Conservation (phyloP, 768 basidiomycete species). For the Suillus brevipes region DNA sequence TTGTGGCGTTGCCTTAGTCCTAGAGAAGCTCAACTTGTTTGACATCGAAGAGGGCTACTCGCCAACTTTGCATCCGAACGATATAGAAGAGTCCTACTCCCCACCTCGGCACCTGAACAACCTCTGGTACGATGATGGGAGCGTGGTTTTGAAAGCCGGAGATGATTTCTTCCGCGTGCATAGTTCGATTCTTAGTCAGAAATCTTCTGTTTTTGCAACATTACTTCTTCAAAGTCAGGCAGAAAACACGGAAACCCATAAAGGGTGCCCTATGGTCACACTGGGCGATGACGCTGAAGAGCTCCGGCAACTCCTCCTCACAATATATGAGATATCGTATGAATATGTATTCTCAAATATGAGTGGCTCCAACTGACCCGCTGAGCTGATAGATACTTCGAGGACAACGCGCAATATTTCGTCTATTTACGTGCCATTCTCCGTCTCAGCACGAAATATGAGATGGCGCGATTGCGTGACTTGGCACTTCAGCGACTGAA, state of each 20-base stretch:
- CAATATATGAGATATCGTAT: not conserved
- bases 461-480: not conserved
- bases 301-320: not conserved
- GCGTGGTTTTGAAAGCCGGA: not conserved
- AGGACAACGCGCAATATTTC: conserved; percentile 1
- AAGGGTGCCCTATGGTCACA: not conserved
- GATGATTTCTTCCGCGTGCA: not conserved
- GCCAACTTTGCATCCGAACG: not conserved
- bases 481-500: not conserved
- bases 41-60: not conserved
- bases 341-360: not conserved
- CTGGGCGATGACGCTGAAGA: not conserved
- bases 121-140: not conserved
- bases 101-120: not conserved
- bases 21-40: not conserved
- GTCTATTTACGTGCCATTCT: not conserved
- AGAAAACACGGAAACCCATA: not conserved
- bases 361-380: not conserved
- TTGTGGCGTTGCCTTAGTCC: not conserved
- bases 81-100: not conserved
- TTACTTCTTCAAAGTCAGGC: not conserved
- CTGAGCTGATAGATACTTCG: not conserved
- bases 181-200: not conserved
- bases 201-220: conserved; percentile 1
- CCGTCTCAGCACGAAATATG: not conserved